These are phyloP conservation scores for Trypethelium eluteriae DNA, from an alignment of 495 filamentous ascomycete genomes.

Conservation along the genomic window DNA sequence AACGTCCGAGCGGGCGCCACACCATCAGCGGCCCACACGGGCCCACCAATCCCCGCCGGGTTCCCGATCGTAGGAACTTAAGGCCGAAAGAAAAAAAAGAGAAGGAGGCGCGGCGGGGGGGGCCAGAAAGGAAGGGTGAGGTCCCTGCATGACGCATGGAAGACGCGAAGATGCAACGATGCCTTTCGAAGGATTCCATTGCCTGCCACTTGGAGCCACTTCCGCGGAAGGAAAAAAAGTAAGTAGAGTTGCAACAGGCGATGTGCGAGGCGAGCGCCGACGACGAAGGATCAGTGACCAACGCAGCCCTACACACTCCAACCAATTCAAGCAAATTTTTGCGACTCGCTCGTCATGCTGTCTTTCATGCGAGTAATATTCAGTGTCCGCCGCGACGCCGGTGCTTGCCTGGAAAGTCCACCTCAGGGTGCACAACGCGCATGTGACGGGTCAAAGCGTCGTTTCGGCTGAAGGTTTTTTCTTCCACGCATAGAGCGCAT, in stretches of 20 bases:
- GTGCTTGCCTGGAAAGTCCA: conserved; percentile 67
- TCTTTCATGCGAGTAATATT: neutral
- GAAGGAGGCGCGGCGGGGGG: too few relatives aligned
- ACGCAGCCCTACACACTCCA: too few relatives aligned
- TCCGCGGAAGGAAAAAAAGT: neutral
- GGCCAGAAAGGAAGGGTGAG: too few relatives aligned
- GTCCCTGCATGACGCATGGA: conserved; percentile 10
- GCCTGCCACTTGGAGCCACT: neutral
- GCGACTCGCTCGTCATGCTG: neutral
- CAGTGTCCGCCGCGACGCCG: conserved; percentile 22
- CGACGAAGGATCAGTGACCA: too few relatives aligned
- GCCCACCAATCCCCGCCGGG: neutral
- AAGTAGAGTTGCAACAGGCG: neutral
- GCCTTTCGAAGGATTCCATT: neutral
- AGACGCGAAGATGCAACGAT: conserved; percentile 1
- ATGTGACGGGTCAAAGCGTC: conserved; percentile 90
- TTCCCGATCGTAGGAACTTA: conserved; percentile 1
- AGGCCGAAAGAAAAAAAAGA: too few relatives aligned
- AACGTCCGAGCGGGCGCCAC: too few relatives aligned
- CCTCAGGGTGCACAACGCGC: conserved; percentile 79
- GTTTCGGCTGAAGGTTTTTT: conserved; percentile 91
- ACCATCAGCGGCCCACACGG: too few relatives aligned
- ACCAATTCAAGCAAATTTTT: too few relatives aligned
- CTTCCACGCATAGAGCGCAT: conserved; percentile 89
- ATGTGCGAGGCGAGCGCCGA: neutral